Evolutionary conservation across 257 asterid genomes (phyloP).

Genomic region (Buddleja alternifolia): DNA sequence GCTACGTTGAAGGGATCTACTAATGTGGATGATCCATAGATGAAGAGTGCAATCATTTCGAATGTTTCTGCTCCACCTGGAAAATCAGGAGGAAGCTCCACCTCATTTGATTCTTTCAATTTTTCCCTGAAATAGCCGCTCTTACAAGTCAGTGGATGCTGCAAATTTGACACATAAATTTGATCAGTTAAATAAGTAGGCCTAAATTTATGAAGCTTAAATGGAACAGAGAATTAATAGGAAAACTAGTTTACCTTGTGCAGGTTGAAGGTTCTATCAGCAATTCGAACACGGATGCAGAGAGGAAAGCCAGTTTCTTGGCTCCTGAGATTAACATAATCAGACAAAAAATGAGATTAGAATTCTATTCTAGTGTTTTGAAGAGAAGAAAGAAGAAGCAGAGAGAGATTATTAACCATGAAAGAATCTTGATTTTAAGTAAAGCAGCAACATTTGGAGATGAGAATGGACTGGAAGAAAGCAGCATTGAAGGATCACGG

Average conservation of each 20-base stretch:
- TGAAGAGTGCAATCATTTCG: slow-evolving; percentile 67
- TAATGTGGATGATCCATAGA: slow-evolving; percentile 66
- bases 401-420: slow-evolving; percentile 47
- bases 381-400: neutral
- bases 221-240: too few species aligned
- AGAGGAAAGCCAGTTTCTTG: slow-evolving; percentile 73
- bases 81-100: slow-evolving; percentile 53
- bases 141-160: slow-evolving; percentile 57
- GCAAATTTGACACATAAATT: slow-evolving; percentile 19
- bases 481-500: slow-evolving; percentile 33
- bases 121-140: slow-evolving; percentile 66
- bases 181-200: too few species aligned
- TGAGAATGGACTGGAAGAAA: slow-evolving; percentile 56
- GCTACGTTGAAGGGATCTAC: slow-evolving; percentile 68
- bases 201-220: too few species aligned
- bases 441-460: slow-evolving; percentile 70
- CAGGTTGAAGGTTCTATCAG: slow-evolving; percentile 58
- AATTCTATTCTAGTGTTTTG: neutral
- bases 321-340: slow-evolving; percentile 49
- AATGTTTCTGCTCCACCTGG: slow-evolving; percentile 76
- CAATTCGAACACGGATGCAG: slow-evolving; percentile 55
- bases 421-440: slow-evolving; percentile 70
- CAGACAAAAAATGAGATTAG: slow-evolving; percentile 7
- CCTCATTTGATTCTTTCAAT: slow-evolving; percentile 56
- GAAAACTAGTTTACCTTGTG: slow-evolving; percentile 59